Percentiles rank a stretch among this genome's conserved stretches.
phyloP scores from a whole-genome alignment of 2,329 filamentous ascomycete species.

The Chalaropsis ovoidea region DNA sequence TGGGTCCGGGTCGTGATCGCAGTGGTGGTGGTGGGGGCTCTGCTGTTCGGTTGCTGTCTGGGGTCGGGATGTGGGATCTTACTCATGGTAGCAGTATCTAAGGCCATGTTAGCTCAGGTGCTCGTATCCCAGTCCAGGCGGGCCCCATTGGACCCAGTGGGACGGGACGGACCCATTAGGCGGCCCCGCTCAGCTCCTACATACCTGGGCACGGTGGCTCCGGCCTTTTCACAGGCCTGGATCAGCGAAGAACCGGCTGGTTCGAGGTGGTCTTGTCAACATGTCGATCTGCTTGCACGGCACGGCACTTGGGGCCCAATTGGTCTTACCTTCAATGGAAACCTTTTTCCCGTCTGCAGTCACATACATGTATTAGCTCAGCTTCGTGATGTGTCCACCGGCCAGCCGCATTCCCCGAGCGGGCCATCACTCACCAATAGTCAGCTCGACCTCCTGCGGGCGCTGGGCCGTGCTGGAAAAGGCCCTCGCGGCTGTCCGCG shows the following conservation, averaged over 20 bases:
- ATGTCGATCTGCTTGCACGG: background rate
- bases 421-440: slow-evolving; percentile 55
- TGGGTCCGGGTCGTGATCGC: background rate
- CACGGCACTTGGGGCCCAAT: slow-evolving; percentile 26
- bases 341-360: slow-evolving; percentile 87
- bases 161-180: slow-evolving; percentile 20
- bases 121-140: background rate
- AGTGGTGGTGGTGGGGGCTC: slow-evolving; percentile 26
- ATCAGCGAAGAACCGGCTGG: slow-evolving; percentile 92
- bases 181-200: slow-evolving; percentile 28
- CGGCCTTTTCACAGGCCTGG: slow-evolving; percentile 98
- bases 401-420: background rate
- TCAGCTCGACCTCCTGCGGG: slow-evolving; percentile 90
- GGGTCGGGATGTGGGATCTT: slow-evolving; percentile 35
- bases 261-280: slow-evolving; percentile 27
- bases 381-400: slow-evolving; percentile 11
- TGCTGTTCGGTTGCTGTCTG: slow-evolving; percentile 29
- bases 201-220: slow-evolving; percentile 74
- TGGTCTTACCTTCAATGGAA: slow-evolving; percentile 75
- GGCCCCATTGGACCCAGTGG: slow-evolving; percentile 10
- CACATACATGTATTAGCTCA: slow-evolving; percentile 27
- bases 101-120: slow-evolving; percentile 23
- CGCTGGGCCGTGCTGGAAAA: slow-evolving; percentile 73
- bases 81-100: slow-evolving; percentile 99
- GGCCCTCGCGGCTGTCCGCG: slow-evolving; percentile 53